Evolutionary conservation across 2,329 filamentous ascomycete species (phyloP), one percentile per base, ranked within the genome.

Genomic region (Aspergillus sergii): DNA sequence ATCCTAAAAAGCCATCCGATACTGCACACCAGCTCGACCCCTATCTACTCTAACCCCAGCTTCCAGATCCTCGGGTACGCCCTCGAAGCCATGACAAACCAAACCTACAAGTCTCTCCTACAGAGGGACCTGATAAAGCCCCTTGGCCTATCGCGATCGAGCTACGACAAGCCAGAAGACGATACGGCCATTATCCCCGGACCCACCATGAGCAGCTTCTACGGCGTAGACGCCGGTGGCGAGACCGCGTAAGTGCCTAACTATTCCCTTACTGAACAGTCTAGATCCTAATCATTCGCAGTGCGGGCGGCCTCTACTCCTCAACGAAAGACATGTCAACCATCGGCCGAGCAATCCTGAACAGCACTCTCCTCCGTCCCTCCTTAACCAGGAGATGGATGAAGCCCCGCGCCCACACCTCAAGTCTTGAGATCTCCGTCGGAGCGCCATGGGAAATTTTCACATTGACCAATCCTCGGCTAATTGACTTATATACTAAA

Each of bases 21-120:
- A 2, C 82, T 80, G 53, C 66, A 71, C 0, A 77, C 82, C 0
- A 81, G 79, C 61, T 77, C 78, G 0, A 79, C 74, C 1, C 81
- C 83, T 0, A 73, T 78, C 2, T 86, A 86, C 68, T 82, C 82
- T 34, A 84, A 85, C 64, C 69, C 78, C 2, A 82, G 75, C 2
- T 80, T 80, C 32, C 21, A 59, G 30, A 59, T 53, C 43, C 57
- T 59, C 28, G 80, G 79, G 8, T 72, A 81, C 1, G 79, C 80
- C 0, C 70, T 85, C 0, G 80, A 84, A 65, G 73, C 72, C 6
- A 76, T 80, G 0, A 79, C 78, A 1, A 76, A 78, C n/a, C 73
- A 75, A 53, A 64, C 75, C 0, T 80, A 79, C 19, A 68, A 70
- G 1, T 71, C 81, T 2, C 71, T 81, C 4, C 69, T 79, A 9